These are phyloP conservation scores for Boletus vinaceobasis DNA, from an alignment of 768 basidiomycete genomes.

Conservation along the genomic window DNA sequence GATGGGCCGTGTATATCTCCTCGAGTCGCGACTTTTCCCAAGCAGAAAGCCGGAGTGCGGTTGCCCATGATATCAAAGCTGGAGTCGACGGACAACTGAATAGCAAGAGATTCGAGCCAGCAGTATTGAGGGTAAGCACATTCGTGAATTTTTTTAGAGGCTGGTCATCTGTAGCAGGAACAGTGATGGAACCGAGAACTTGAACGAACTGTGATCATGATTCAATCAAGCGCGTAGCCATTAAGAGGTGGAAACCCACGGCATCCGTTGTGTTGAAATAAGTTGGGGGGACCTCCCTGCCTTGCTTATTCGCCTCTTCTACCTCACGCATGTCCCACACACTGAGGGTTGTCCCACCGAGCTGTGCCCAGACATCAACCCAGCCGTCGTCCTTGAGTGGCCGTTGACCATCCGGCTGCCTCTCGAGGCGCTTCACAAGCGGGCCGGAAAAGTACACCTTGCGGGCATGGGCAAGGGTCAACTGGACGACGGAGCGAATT, in stretches of 20 bases:
- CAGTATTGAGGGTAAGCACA: constrained; percentile 90
- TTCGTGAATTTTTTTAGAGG: constrained; percentile 64
- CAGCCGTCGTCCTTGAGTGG: constrained; percentile 74
- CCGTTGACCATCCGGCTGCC: constrained; percentile 70
- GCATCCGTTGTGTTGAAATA: constrained; percentile 90
- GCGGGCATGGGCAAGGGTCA: constrained; percentile 73
- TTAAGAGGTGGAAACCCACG: constrained; percentile 43
- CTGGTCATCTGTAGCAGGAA: constrained; percentile 47
- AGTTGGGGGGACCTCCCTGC: constrained; percentile 78
- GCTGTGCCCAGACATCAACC: constrained; percentile 85
- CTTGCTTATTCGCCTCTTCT: constrained; percentile 76
- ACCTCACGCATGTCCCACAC: constrained; percentile 91
- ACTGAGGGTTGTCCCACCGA: constrained; percentile 85
- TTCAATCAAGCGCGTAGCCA: constrained; percentile 1
- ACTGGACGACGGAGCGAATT: constrained; percentile 73
- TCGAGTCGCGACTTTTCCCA: constrained; percentile 96
- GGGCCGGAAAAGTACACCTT: constrained; percentile 88
- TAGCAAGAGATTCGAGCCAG: constrained; percentile 83
- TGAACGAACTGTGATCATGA: constrained; percentile 59
- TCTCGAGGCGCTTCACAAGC: constrained; percentile 71
- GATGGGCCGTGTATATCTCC: constrained; percentile 96
- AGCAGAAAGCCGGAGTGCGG: constrained; percentile 81
- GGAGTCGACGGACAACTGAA: constrained; percentile 79
- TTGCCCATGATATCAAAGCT: constrained; percentile 83
- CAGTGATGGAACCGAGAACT: constrained; percentile 71